A percentile compares a stretch with the other conserved stretches of the same genome.
Conservation (phyloP, 495 filamentous ascomycete species). For the Aspergillus homomorphus region DNA sequence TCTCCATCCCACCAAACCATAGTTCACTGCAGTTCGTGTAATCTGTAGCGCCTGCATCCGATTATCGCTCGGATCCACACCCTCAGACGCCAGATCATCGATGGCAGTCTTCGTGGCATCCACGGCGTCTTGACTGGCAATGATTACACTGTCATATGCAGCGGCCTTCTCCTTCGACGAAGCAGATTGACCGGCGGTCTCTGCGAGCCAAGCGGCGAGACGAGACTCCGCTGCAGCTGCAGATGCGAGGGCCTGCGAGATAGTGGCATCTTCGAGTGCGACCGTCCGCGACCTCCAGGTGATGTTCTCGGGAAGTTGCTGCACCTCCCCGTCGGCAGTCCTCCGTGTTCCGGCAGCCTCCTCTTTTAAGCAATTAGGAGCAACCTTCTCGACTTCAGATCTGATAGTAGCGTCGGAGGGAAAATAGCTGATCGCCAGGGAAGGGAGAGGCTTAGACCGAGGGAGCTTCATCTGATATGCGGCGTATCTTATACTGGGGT, state of each 20-base stretch:
- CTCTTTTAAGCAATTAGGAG: constrained; percentile 64
- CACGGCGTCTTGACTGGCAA: constrained; percentile 87
- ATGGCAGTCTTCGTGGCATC: constrained; percentile 91
- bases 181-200: constrained; percentile 34
- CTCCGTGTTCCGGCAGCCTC: constrained; percentile 56
- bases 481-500: constrained; percentile 90
- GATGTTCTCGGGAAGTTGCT: constrained; percentile 69
- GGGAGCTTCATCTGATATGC: constrained; percentile 87
- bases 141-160: constrained; percentile 88
- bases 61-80: constrained; percentile 77
- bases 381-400: constrained; percentile 64
- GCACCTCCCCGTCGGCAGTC: constrained; percentile 47
- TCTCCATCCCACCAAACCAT: constrained; percentile 88
- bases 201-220: constrained; percentile 44
- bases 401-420: constrained; percentile 60
- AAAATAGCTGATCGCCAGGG: constrained; percentile 74
- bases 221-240: constrained; percentile 53
- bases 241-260: constrained; percentile 67
- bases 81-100: constrained; percentile 80
- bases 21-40: constrained; percentile 88
- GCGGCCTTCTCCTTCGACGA: constrained; percentile 59
- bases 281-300: constrained; percentile 89
- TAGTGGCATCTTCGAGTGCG: constrained; percentile 87
- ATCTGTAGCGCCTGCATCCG: constrained; percentile 92
- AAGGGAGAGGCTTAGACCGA: constrained; percentile 72